Percentiles rank a stretch among this genome's conserved stretches.
Conservation (phyloP, 495 filamentous ascomycete species). For the Staphylotrichum longicolle region DNA sequence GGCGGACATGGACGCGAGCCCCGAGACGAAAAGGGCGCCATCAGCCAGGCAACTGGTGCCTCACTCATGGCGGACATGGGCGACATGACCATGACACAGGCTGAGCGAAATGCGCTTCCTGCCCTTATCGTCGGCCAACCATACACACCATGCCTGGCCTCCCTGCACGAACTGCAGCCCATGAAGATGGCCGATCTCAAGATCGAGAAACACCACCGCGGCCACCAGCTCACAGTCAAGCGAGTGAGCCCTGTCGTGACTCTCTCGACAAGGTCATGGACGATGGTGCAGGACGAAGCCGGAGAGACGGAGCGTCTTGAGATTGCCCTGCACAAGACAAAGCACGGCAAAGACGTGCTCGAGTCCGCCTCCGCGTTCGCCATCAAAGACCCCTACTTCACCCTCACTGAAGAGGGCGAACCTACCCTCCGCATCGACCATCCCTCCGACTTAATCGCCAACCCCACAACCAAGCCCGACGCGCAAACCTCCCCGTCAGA, state of each 20-base stretch:
- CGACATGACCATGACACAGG: not conserved
- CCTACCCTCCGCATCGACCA: slow-evolving; percentile 12
- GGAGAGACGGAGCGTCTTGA: slow-evolving; percentile 9
- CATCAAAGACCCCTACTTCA: slow-evolving; percentile 16
- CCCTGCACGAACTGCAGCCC: not conserved
- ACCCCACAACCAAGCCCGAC: not conserved
- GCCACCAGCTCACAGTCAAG: slow-evolving; percentile 5
- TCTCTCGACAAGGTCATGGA: slow-evolving; percentile 4
- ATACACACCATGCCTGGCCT: not conserved
- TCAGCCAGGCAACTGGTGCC: slow-evolving; percentile 12
- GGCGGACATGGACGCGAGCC: slow-evolving; percentile 1
- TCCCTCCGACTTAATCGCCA: not conserved
- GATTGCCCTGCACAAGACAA: not conserved
- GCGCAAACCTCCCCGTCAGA: not conserved
- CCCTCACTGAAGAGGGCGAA: slow-evolving; percentile 10
- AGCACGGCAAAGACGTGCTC: not conserved
- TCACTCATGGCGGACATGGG: slow-evolving; percentile 9
- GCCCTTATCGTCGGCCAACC: not conserved
- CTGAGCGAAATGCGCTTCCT: not conserved
- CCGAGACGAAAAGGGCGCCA: slow-evolving; percentile 1
- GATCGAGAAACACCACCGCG: slow-evolving; percentile 9
- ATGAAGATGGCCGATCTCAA: slow-evolving; percentile 8
- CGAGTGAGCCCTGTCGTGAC: slow-evolving; percentile 6
- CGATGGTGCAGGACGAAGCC: slow-evolving; percentile 13
- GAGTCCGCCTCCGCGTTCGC: not conserved